phyloP scores from a whole-genome alignment of 2,329 filamentous ascomycete species.

The Venturia carpophila region DNA sequence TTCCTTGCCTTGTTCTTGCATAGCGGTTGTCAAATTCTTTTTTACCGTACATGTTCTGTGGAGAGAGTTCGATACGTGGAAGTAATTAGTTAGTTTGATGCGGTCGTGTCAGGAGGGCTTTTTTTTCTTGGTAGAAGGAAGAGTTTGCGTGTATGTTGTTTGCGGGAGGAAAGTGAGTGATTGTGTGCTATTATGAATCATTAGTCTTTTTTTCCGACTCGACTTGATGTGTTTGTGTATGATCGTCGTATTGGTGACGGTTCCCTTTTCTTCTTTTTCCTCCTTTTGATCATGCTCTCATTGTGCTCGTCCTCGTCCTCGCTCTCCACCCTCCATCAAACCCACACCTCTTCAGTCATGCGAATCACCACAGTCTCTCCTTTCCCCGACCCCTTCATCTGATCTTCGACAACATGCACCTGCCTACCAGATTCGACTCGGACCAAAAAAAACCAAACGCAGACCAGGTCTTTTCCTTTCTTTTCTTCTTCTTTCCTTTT shows the following conservation, averaged over 20 bases:
- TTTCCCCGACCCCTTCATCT: too few species aligned
- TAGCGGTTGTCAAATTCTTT: background rate
- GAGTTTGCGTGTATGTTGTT: slow-evolving; percentile 5
- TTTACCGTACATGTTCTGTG: background rate
- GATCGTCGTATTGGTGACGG: background rate
- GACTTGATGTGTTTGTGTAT: background rate
- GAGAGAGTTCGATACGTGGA: background rate
- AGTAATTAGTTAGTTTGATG: background rate
- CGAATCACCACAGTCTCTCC: too few species aligned
- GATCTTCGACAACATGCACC: too few species aligned
- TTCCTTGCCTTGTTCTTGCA: slow-evolving; percentile 7
- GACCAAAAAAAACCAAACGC: too few species aligned
- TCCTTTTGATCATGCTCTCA: background rate
- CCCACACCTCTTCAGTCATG: too few species aligned
- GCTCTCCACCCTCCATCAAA: too few species aligned
- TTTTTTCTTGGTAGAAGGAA: background rate
- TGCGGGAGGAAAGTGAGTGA: background rate
- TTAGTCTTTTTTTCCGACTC: background rate
- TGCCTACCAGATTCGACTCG: too few species aligned
- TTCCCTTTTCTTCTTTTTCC: background rate
- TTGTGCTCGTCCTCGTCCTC: background rate
- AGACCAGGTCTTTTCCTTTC: too few species aligned
- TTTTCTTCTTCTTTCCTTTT: too few species aligned
- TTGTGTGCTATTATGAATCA: background rate
- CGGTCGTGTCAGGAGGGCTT: background rate